Conservation (phyloP, 2,329 filamentous ascomycete species). For the Penicillium sclerotiorum region DNA sequence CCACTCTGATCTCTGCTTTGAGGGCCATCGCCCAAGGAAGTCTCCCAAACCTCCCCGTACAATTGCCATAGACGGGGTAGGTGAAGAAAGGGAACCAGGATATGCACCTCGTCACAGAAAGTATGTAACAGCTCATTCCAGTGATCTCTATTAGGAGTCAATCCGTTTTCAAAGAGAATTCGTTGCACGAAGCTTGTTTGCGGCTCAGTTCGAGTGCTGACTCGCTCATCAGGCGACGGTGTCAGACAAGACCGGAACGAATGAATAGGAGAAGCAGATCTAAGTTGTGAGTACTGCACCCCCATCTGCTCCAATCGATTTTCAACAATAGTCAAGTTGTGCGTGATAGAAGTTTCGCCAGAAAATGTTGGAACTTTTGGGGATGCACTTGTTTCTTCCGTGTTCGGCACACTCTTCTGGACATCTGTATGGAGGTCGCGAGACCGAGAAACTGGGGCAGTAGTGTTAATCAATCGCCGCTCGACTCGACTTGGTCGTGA, state of each 20-base stretch:
- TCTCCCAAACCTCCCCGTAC: conserved; percentile 16
- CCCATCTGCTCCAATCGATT: conserved; percentile 20
- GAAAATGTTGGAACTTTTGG: conserved; percentile 18
- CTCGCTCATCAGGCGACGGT: conserved; percentile 9
- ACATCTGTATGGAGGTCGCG: neutral
- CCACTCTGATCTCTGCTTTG: neutral
- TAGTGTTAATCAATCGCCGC: neutral
- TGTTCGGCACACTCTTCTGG: neutral
- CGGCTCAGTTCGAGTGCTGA: neutral
- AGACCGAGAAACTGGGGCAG: neutral
- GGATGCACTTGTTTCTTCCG: neutral
- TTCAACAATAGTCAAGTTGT: conserved; percentile 24
- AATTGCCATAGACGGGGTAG: conserved; percentile 16
- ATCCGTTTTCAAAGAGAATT: conserved; percentile 8
- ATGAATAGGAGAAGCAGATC: conserved; percentile 8
- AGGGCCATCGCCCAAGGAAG: neutral
- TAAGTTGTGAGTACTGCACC: conserved; percentile 11
- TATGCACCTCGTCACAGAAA: conserved; percentile 26
- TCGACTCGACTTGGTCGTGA: neutral
- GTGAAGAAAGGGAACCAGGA: conserved; percentile 29
- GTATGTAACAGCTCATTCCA: conserved; percentile 20
- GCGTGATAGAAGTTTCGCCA: conserved; percentile 25
- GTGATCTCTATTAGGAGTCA: conserved; percentile 9
- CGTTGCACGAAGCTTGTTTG: neutral
- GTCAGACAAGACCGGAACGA: conserved; percentile 12